Conservation (phyloP, 441 rosid genomes). For the Pelargonium myrrhifolium region DNA sequence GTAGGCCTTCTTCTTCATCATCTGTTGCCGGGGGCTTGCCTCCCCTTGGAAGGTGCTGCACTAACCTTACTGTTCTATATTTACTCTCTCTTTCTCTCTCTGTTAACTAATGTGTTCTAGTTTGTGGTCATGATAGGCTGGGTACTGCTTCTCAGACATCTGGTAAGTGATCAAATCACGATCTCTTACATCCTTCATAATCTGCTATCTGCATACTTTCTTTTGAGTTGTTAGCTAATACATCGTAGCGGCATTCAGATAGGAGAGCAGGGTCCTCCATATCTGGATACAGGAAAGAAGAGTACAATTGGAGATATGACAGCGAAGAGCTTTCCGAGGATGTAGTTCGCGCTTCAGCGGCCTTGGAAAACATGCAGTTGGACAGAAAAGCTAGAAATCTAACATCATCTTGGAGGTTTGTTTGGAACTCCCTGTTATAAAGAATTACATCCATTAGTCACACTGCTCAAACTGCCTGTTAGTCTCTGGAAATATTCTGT, state of each 20-base stretch:
- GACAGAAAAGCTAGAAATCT: constrained; percentile 88
- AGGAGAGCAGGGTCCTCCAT: constrained; percentile 75
- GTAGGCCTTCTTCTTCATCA: constrained; percentile 65
- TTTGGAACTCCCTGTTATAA: constrained; percentile 14
- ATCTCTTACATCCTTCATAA: neutral
- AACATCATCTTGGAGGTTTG: constrained; percentile 85
- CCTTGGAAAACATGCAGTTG: constrained; percentile 87
- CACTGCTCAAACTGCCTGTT: neutral
- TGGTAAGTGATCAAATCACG: constrained; percentile 42
- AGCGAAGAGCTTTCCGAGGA: constrained; percentile 64
- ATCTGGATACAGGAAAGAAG: constrained; percentile 73
- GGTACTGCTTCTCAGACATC: constrained; percentile 51
- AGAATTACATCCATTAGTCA: neutral
- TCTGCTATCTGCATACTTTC: constrained; percentile 3
- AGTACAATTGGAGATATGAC: constrained; percentile 73
- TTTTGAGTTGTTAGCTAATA: constrained; percentile 18
- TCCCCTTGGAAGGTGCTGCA: constrained; percentile 69
- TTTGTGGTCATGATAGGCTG: constrained; percentile 28
- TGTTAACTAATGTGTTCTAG: constrained; percentile 15
- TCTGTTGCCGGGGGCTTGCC: constrained; percentile 87
- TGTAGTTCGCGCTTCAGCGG: constrained; percentile 68
- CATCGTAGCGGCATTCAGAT: constrained; percentile 34
- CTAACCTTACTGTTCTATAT: constrained; percentile 9
- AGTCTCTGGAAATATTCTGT: neutral
- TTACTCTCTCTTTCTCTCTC: constrained; percentile 8